A percentile compares a stretch with the other conserved stretches of the same genome.
Evolutionary conservation across 2,329 filamentous ascomycete species (phyloP).

Genomic region (Hypoxylon sp.): DNA sequence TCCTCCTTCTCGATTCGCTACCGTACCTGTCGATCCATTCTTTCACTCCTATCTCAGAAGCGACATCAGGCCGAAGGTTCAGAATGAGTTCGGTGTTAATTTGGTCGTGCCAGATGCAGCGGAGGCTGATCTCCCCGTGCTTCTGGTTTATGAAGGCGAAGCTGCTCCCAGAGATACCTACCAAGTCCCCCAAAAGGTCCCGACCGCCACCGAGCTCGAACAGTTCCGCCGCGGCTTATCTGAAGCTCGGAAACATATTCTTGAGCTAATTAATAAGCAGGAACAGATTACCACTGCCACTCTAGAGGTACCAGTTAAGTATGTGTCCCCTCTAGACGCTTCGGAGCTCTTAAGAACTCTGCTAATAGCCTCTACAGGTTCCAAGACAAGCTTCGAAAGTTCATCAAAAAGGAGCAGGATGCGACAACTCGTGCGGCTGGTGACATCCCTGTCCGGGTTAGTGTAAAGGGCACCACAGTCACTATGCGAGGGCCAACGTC

Average conservation of each 20-base stretch:
- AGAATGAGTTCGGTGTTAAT: constrained; percentile 78
- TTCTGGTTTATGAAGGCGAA: constrained; percentile 82
- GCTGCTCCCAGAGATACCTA: constrained; percentile 61
- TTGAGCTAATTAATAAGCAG: constrained; percentile 69
- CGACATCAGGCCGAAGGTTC: constrained; percentile 72
- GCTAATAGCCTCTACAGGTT: constrained; percentile 58
- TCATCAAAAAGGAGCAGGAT: constrained; percentile 74
- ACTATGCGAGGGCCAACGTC: constrained; percentile 82
- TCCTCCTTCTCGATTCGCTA: constrained; percentile 77
- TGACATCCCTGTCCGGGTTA: constrained; percentile 71
- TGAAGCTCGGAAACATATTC: constrained; percentile 69
- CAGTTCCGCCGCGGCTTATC: constrained; percentile 67
- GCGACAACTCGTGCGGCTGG: constrained; percentile 61
- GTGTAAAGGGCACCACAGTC: constrained; percentile 70
- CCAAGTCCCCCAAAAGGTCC: constrained; percentile 66
- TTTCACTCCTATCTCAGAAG: constrained; percentile 79
- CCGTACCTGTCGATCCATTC: constrained; percentile 79
- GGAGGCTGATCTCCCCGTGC: constrained; percentile 70
- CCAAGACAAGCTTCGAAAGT: constrained; percentile 72
- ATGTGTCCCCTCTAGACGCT: constrained; percentile 41
- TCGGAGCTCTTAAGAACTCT: not conserved
- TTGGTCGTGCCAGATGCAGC: constrained; percentile 75
- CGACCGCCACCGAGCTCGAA: constrained; percentile 62
- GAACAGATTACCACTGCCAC: constrained; percentile 64
- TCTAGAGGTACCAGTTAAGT: constrained; percentile 71